Evolutionary conservation across 805 yeast genomes (phyloP).

Genomic region (Kluyveromyces lactis): DNA sequence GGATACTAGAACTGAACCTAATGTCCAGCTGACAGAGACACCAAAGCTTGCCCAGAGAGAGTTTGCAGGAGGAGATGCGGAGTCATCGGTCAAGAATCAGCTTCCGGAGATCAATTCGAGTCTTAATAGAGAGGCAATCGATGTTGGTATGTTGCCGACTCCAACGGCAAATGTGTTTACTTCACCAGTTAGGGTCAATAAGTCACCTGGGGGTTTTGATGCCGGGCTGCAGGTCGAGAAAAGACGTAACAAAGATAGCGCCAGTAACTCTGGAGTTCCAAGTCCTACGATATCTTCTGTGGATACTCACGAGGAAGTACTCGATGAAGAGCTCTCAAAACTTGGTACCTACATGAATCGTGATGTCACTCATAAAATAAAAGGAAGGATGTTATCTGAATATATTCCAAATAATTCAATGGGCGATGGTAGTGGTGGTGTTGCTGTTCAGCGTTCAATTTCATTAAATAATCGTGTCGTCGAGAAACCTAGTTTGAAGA

Average conservation of each 20-base stretch:
- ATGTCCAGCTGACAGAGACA: slow-evolving; percentile 3
- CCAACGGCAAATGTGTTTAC: slow-evolving; percentile 25
- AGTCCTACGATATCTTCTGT: neutral
- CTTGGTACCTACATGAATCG: slow-evolving; percentile 1
- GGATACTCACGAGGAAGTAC: neutral
- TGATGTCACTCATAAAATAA: neutral
- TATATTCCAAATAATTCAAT: slow-evolving; percentile 22
- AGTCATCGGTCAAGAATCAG: neutral
- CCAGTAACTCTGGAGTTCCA: neutral
- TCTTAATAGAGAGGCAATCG: slow-evolving; percentile 2
- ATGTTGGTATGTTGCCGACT: slow-evolving; percentile 23
- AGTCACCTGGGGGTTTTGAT: neutral
- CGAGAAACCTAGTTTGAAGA: neutral
- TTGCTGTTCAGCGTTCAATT: slow-evolving; percentile 2
- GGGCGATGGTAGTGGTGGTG: slow-evolving; percentile 4
- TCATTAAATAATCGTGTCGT: slow-evolving; percentile 19
- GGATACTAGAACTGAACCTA: too few relatives aligned
- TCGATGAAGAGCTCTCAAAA: slow-evolving; percentile 1
- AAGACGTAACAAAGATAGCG: neutral
- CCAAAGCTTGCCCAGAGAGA: slow-evolving; percentile 16
- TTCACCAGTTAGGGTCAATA: slow-evolving; percentile 10
- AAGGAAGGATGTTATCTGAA: slow-evolving; percentile 31
- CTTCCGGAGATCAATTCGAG: neutral
- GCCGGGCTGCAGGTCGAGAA: neutral
- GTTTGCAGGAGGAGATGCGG: slow-evolving; percentile 7